These are phyloP conservation scores for Oryza coarctata DNA, from an alignment of 176 grass and related monocot species.

Conservation along the genomic window DNA sequence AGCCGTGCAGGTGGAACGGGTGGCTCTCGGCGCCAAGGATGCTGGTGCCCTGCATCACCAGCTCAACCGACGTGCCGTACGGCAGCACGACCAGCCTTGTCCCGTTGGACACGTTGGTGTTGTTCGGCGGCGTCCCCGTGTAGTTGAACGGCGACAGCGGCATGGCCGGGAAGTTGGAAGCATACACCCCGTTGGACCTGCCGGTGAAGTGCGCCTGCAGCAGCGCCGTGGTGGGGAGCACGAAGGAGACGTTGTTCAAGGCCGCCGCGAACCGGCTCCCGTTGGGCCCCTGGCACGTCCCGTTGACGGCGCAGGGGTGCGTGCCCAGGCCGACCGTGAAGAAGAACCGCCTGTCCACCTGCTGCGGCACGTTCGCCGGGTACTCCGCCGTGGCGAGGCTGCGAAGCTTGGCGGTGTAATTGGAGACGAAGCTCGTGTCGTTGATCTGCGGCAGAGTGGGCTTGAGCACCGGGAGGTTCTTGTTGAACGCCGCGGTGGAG, in stretches of 20 bases:
- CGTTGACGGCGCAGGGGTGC: conserved; percentile 53
- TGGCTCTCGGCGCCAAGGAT: conserved; percentile 64
- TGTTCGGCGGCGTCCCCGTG: conserved; percentile 60
- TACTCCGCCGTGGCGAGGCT: conserved; percentile 51
- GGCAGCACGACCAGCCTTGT: conserved; percentile 59
- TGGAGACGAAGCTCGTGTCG: conserved; percentile 53
- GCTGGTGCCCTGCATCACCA: conserved; percentile 69
- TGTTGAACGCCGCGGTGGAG: conserved; percentile 38
- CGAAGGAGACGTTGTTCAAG: conserved; percentile 68
- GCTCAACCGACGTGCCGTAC: conserved; percentile 50
- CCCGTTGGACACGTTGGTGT: conserved; percentile 56
- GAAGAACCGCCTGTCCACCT: conserved; percentile 50
- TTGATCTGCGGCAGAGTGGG: conserved; percentile 46
- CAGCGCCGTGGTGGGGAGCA: conserved; percentile 53
- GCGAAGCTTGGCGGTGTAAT: conserved; percentile 54
- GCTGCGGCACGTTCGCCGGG: conserved; percentile 45
- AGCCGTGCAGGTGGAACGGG: conserved; percentile 73
- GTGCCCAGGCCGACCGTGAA: conserved; percentile 69
- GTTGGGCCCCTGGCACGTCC: conserved; percentile 58
- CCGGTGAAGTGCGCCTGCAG: conserved; percentile 71
- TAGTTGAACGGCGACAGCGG: conserved; percentile 67
- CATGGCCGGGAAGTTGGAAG: conserved; percentile 44
- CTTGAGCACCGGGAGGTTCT: conserved; percentile 37
- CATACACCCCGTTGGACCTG: conserved; percentile 51
- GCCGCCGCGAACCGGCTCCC: conserved; percentile 44